Percentiles rank a stretch among this genome's conserved stretches.
phyloP scores from a whole-genome alignment of 1,139 yeast species.

The Zygoascus sp. region DNA sequence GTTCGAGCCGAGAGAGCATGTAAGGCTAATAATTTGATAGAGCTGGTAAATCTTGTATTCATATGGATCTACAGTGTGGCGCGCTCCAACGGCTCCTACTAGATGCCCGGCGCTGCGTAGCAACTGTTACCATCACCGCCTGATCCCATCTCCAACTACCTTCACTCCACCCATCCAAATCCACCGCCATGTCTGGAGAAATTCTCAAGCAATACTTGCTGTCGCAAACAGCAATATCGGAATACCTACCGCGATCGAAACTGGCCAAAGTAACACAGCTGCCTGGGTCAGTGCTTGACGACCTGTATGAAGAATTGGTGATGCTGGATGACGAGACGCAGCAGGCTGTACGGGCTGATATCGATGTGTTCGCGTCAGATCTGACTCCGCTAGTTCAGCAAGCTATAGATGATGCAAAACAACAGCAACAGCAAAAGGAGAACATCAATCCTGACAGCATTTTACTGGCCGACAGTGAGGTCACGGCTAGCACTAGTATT shows the following conservation, averaged over 20 bases:
- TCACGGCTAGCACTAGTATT: slow-evolving; percentile 10
- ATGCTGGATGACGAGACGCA: slow-evolving; percentile 18
- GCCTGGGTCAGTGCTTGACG: slow-evolving; percentile 11
- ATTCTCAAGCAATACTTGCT: slow-evolving; percentile 21
- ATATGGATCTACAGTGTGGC: too few species aligned
- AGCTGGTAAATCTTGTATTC: too few species aligned
- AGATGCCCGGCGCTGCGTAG: too few species aligned
- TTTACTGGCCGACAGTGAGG: slow-evolving; percentile 1
- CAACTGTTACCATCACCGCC: too few species aligned
- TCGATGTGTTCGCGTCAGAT: slow-evolving; percentile 15
- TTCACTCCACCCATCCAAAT: background rate
- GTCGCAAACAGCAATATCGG: slow-evolving; percentile 22
- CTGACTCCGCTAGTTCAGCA: slow-evolving; percentile 9
- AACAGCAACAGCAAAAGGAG: slow-evolving; percentile 1
- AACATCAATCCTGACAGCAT: background rate
- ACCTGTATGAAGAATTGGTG: slow-evolving; percentile 17
- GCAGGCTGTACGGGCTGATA: slow-evolving; percentile 12
- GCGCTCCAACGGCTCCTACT: too few species aligned
- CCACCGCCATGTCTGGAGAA: slow-evolving; percentile 7
- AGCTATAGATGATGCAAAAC: slow-evolving; percentile 7
- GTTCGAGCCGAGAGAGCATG: too few species aligned
- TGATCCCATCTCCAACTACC: background rate
- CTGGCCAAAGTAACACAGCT: slow-evolving; percentile 7
- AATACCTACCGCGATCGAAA: slow-evolving; percentile 16
- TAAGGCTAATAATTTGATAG: too few species aligned